Evolutionary conservation across 306 rosid species (phyloP), one percentile per base, ranked within the genome.

Genomic region (Cucumis hystrix): DNA sequence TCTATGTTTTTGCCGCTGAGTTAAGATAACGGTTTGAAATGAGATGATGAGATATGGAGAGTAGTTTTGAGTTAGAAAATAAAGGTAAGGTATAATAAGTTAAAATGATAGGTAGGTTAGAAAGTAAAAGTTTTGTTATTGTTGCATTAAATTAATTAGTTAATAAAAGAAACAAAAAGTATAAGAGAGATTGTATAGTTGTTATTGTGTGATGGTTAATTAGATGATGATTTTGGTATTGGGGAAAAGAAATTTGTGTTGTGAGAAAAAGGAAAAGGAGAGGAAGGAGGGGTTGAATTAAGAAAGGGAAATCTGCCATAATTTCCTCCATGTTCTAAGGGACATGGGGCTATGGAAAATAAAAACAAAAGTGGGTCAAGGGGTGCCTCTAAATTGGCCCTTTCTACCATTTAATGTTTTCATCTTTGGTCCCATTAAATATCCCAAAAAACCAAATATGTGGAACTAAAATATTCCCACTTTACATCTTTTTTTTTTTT

Each of bases 291-390:
- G 23, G 23, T 35, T 41, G 0, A 68, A 41, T 61, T 61, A 41
- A 37, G 75, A 23, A 69, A 69, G 58, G 77, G 60, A 83, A 56
- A 85, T 83, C 78, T 80, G 93, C 87, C 98, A 90, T 89, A 95
- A 92, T 92, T 95, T 92, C 87, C 91, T 90, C 93, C 97, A 89
- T 90, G 97, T 90, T 89, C 91, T 81, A 87, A 86, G 96, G 93
- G 89, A 87, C 91, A 90, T 41, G 75, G 58, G 39, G 75, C 75
- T 81, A 85, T 81, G 90, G 91, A 85, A 89, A 84, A 84, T 68
- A 84, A 74, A 23, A 89, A 87, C 91, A 87, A 87, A 70, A 49
- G 79, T 84, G 89, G 94, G 84, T 86, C 77, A 88, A 83, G 28
- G 89, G 90, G 30, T 70, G 83, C 86, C 79, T 51, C 93, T 85